phyloP scores from a whole-genome alignment of 1,284 basidiomycete species.

The Tilletia setariae region DNA sequence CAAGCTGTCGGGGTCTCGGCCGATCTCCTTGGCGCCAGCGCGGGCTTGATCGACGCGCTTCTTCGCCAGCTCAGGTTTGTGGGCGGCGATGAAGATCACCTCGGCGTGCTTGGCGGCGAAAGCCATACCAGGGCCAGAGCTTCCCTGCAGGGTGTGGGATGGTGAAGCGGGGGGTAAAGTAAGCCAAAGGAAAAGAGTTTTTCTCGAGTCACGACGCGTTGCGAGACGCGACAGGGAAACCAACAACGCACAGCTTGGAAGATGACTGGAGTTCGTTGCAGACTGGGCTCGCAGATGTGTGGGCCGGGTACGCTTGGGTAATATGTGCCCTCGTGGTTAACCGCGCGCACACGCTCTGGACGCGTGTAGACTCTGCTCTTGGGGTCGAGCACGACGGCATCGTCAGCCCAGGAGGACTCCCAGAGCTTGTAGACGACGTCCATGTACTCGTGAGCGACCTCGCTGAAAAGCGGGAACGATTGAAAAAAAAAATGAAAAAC shows the following conservation, averaged over 20 bases:
- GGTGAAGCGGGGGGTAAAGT: neutral
- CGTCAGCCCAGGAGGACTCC: constrained; percentile 55
- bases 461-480: constrained; percentile 16
- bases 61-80: constrained; percentile 44
- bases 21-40: constrained; percentile 31
- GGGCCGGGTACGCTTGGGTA: constrained; percentile 50
- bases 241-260: constrained; percentile 51
- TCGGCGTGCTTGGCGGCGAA: constrained; percentile 55
- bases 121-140: constrained; percentile 46
- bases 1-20: constrained; percentile 45
- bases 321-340: constrained; percentile 48
- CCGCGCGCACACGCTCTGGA: constrained; percentile 46
- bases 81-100: constrained; percentile 53
- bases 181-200: too few species aligned
- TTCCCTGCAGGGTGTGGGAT: constrained; percentile 32
- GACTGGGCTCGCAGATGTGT: constrained; percentile 52
- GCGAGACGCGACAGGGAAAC: neutral
- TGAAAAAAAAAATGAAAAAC: neutral
- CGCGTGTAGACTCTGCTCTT: constrained; percentile 38
- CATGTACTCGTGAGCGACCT: constrained; percentile 38
- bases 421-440: constrained; percentile 55
- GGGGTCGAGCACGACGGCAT: constrained; percentile 45
- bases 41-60: constrained; percentile 43
- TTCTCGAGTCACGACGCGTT: too few species aligned
- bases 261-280: constrained; percentile 52